Evolutionary conservation across 208 protist genomes (phyloP).

Genomic region (Wallacemonas sp.): DNA sequence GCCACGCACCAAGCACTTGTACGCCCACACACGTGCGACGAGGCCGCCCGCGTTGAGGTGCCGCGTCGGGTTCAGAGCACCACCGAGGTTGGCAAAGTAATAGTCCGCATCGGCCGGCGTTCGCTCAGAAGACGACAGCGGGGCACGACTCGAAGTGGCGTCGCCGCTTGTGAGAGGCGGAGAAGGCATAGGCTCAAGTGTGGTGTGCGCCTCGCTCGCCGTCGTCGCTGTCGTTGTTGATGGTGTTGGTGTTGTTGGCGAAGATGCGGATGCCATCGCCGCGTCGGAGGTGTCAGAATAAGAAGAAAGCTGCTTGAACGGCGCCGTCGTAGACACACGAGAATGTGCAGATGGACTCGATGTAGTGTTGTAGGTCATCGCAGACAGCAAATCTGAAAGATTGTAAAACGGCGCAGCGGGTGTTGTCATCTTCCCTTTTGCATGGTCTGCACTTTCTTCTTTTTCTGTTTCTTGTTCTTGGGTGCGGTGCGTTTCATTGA

Average conservation of each 20-base stretch:
- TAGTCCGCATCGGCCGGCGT: conserved; percentile 5
- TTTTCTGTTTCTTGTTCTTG: not conserved
- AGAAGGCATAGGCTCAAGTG: too few species aligned
- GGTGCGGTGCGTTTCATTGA: too few species aligned
- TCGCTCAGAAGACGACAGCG: not conserved
- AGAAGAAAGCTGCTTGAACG: too few species aligned
- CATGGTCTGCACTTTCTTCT: not conserved
- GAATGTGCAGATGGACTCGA: too few species aligned
- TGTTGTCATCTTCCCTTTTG: not conserved
- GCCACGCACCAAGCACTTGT: conserved; percentile 16
- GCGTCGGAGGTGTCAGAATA: too few species aligned
- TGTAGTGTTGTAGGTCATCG: not conserved
- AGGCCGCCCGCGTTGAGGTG: conserved; percentile 32
- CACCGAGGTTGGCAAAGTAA: conserved; percentile 19
- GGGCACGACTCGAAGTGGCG: too few species aligned
- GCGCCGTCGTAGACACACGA: too few species aligned
- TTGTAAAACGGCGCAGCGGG: not conserved
- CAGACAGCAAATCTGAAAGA: not conserved
- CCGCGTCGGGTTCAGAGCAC: conserved; percentile 13
- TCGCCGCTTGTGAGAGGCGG: not conserved
- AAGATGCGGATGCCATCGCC: too few species aligned
- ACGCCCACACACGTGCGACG: conserved; percentile 35
- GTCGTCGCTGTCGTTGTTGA: too few species aligned
- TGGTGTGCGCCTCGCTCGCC: too few species aligned
- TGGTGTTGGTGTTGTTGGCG: too few species aligned